Percentiles rank a stretch among this genome's conserved stretches.
Conservation (phyloP, 2,329 filamentous ascomycete genomes). For the Ciborinia camelliae region DNA sequence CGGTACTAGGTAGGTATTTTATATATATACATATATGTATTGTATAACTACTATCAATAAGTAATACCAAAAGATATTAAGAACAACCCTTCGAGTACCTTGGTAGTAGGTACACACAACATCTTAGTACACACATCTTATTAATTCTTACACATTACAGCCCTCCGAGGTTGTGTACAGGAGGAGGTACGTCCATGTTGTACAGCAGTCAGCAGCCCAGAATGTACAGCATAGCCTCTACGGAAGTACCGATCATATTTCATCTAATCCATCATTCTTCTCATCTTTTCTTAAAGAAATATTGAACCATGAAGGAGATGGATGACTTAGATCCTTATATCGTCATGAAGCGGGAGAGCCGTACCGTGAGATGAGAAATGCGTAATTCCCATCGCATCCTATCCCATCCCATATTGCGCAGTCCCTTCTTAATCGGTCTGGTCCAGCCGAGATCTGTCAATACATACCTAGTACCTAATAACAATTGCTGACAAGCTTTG, state of each 20-base stretch:
- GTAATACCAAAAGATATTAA: no score
- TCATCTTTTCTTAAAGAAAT: neutral
- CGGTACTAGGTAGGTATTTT: no score
- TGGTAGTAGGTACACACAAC: no score
- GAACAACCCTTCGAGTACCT: no score
- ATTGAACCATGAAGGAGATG: neutral
- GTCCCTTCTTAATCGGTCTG: neutral
- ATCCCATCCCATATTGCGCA: neutral
- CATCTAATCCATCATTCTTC: neutral
- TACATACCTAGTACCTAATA: no score
- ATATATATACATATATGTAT: no score
- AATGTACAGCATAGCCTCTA: neutral
- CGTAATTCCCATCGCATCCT: neutral
- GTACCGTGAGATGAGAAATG: neutral
- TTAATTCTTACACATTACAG: no score
- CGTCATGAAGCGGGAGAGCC: neutral
- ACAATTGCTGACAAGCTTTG: neutral
- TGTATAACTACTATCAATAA: no score
- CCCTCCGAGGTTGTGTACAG: no score
- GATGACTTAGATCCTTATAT: neutral
- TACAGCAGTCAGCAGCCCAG: neutral
- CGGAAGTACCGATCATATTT: neutral
- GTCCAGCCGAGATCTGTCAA: slow-evolving; percentile 2
- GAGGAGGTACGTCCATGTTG: no score
- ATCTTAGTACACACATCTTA: no score